Evolutionary conservation across 176 grass and related monocot species (phyloP).

Genomic region (Triticum monococcum): DNA sequence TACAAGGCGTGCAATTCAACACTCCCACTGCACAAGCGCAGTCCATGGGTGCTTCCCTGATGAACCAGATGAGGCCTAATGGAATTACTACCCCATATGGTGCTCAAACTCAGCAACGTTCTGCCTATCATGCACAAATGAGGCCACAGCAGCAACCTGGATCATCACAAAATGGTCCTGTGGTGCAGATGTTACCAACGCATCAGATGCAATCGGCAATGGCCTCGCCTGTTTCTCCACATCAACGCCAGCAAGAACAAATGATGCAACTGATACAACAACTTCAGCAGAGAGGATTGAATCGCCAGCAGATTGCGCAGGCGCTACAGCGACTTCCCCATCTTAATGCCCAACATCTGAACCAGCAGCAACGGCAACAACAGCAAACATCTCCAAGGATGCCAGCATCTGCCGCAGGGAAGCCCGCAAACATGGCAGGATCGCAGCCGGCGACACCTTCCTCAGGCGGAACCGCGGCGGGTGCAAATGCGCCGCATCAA

Average conservation of each 20-base stretch:
- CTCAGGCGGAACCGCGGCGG: constrained; percentile 41
- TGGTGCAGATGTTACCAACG: constrained; percentile 56
- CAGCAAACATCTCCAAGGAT: constrained; percentile 70
- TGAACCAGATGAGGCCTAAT: constrained; percentile 80
- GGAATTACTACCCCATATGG: constrained; percentile 55
- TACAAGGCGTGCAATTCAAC: constrained; percentile 66
- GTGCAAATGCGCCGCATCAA: constrained; percentile 52
- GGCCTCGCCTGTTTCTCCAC: constrained; percentile 44
- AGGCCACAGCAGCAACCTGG: constrained; percentile 71
- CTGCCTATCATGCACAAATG: constrained; percentile 51
- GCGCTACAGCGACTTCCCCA: constrained; percentile 65
- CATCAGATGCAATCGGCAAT: constrained; percentile 68
- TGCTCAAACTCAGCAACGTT: constrained; percentile 76
- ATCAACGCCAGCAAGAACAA: constrained; percentile 68
- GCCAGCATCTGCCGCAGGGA: constrained; percentile 35
- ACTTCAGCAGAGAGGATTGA: constrained; percentile 61
- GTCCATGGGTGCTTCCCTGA: constrained; percentile 54
- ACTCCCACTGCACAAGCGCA: constrained; percentile 36
- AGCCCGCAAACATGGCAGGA: constrained; percentile 46
- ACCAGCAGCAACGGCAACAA: constrained; percentile 57
- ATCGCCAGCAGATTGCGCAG: constrained; percentile 54
- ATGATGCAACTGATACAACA: constrained; percentile 57
- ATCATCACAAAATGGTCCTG: constrained; percentile 70
- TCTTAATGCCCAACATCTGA: constrained; percentile 37
- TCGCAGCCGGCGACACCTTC: constrained; percentile 60